Base-by-base conservation (phyloP, 2,329 filamentous ascomycete genomes). In the Trichoderma pleuroti region DNA sequence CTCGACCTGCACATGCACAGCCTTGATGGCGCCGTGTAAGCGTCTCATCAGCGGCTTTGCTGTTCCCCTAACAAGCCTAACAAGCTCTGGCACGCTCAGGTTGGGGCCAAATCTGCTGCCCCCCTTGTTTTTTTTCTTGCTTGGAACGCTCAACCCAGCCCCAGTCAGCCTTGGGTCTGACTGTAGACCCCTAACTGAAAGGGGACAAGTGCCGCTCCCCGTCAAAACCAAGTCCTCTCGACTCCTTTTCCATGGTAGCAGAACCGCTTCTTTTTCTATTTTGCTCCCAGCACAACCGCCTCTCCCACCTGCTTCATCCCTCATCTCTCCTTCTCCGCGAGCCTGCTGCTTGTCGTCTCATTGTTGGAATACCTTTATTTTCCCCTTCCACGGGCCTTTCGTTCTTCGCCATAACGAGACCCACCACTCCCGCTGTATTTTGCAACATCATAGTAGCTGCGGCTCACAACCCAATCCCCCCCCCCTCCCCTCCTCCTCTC, bases 231-330 rank as follows among this genome's bases (percentile, higher is more conserved):
- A 46, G 46, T 56, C 34, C 60, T 46, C 49, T 69, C 67, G 62
- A 70, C 70, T 71, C 70, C 65, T 71, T 71, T 71, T 71, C 64
- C 70, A 63, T 68, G 70, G 69, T 59, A 54, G 32, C 65, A 63
- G 49, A 63, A 56, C 67, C 67, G 39, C 67, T 56, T 46, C 39
- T 56, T 56, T 36, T 62, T 57, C 21, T 66, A 39, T 68, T 64
- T 59, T 69, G 67, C 32, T 42, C 57, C 57, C 59, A 36, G 67
- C 59, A 56, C 63, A 32, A 68, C 46, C 59, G 49, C 56, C 49
- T 24, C 64, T 54, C 39, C 64, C 21, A 42, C 26, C 36, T 39
- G 36, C 46, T 36, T 57, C 54, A 56, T 28, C 49, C 24, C 36
- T 34, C 49, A 52, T 57, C 60, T 49, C 42, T 26, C 54, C 36